Base-by-base conservation (phyloP, 106 monocot genomes). In the Chionographis japonica region DNA sequence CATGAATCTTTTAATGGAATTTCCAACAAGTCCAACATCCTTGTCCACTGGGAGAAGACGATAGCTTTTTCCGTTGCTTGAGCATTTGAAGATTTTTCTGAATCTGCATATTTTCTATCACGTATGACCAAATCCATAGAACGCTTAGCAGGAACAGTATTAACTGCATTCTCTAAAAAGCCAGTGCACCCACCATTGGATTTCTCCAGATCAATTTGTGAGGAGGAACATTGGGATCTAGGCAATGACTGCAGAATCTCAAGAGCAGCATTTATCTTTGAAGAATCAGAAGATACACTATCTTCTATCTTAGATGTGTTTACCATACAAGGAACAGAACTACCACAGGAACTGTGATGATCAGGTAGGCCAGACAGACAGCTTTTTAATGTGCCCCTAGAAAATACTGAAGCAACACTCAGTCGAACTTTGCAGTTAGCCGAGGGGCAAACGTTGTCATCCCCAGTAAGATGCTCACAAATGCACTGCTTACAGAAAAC, bases 401-500 rank as follows among this genome's bases (percentile, higher is more conserved):
- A 81, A 77, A 95, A 91, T 55, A 95, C 73, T 46, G 86, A 91
- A 43, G 83, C 57, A 42, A 54, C 39, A 67, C 60, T 77, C n/a
- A 95, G 77, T 50, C 84, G 76, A 17, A 71, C 54, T 78, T 82
- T 81, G 77, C 95, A 95, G 36, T 75, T 43, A 36, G 72, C 63
- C 43, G 87, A 67, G 40, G 86, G 88, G 54, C 88, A 88, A 40
- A 73, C 67, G 49, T 79, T 80, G 15, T 86, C 88, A 65, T 95
- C 95, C 37, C 86, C 79, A 40, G 78, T 88, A 56, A 95, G 74
- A 69, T 80, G 83, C 69, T 89, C 88, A 63, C 72, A 86, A 40
- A 95, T 85, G 61, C 95, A 95, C 71, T 95, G 95, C 50, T 91
- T 89, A 67, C 95, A 95, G 70, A 89, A 95, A 67, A 91, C 89